Percentiles rank a stretch among this genome's conserved stretches.
Conservation (phyloP, 2,329 filamentous ascomycete genomes). For the Periconia sp. region DNA sequence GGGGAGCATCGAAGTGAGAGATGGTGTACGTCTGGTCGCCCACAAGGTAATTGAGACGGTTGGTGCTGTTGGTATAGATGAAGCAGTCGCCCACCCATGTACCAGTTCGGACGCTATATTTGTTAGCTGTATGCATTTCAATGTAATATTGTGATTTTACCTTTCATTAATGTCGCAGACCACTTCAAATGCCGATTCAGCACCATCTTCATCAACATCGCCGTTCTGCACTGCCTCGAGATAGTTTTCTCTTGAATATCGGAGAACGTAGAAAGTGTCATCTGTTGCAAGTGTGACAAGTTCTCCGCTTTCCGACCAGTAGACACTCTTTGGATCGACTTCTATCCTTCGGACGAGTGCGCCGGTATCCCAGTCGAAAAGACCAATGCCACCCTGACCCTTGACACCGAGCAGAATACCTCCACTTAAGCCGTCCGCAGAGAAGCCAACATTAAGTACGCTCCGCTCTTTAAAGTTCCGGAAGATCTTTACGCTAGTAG, state of each 20-base stretch:
- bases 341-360: constrained; percentile 91
- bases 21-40: constrained; percentile 98
- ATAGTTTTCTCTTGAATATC: constrained; percentile 90
- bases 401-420: constrained; percentile 92
- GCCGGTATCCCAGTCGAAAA: constrained; percentile 95
- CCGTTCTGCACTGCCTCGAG: constrained; percentile 81
- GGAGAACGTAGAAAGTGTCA: constrained; percentile 91
- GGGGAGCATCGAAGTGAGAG: constrained; percentile 92
- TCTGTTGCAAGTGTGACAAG: constrained; percentile 92
- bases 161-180: constrained; percentile 94
- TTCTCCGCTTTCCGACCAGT: constrained; percentile 98
- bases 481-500: constrained; percentile 94
- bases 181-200: constrained; percentile 94
- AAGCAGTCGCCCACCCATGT: constrained; percentile 99
- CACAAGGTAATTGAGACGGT: constrained; percentile 96
- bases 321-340: constrained; percentile 73
- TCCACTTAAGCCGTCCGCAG: constrained; percentile 87
- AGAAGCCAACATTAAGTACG: constrained; percentile 91
- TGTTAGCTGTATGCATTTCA: constrained; percentile 15
- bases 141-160: constrained; percentile 55
- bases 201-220: constrained; percentile 85
- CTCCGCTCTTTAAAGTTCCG: constrained; percentile 97
- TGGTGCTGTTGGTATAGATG: constrained; percentile 97
- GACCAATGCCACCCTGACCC: constrained; percentile 90
- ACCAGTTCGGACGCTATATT: constrained; percentile 78